Conservation (phyloP, 306 rosid species). For the Sechiopsis laciniata region DNA sequence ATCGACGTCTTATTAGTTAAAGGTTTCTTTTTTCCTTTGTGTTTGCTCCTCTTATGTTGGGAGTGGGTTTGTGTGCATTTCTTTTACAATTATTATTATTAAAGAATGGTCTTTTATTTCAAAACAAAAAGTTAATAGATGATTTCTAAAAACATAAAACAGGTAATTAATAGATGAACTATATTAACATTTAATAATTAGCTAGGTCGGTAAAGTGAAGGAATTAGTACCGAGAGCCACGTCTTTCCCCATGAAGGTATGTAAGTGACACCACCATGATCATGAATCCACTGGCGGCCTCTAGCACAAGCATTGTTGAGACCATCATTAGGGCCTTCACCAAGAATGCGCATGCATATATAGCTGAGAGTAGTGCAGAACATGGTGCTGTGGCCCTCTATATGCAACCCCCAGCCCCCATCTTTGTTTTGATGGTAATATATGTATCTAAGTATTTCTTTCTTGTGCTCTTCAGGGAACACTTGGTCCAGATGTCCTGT, state of each 20-base stretch:
- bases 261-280: slow-evolving; percentile 56
- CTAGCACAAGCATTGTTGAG: slow-evolving; percentile 48
- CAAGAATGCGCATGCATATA: slow-evolving; percentile 57
- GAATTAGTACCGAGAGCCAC: slow-evolving; percentile 55
- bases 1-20: too few relatives aligned
- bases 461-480: slow-evolving; percentile 38
- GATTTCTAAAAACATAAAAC: too few relatives aligned
- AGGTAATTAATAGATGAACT: too few relatives aligned
- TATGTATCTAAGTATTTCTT: slow-evolving; percentile 64
- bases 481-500: slow-evolving; percentile 51
- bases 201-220: neutral
- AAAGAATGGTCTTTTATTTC: too few relatives aligned
- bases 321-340: slow-evolving; percentile 62
- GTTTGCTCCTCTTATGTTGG: too few relatives aligned
- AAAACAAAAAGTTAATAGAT: too few relatives aligned
- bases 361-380: slow-evolving; percentile 58
- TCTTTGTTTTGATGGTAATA: slow-evolving; percentile 77
- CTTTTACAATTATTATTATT: too few relatives aligned
- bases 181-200: too few relatives aligned
- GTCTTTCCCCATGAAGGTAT: slow-evolving; percentile 84
- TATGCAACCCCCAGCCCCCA: slow-evolving; percentile 82
- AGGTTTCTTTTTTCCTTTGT: too few relatives aligned
- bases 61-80: too few relatives aligned
- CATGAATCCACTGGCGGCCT: slow-evolving; percentile 66
- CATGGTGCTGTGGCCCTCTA: slow-evolving; percentile 76